Conservation (phyloP, 306 rosid species). For the Calophaca sinica region DNA sequence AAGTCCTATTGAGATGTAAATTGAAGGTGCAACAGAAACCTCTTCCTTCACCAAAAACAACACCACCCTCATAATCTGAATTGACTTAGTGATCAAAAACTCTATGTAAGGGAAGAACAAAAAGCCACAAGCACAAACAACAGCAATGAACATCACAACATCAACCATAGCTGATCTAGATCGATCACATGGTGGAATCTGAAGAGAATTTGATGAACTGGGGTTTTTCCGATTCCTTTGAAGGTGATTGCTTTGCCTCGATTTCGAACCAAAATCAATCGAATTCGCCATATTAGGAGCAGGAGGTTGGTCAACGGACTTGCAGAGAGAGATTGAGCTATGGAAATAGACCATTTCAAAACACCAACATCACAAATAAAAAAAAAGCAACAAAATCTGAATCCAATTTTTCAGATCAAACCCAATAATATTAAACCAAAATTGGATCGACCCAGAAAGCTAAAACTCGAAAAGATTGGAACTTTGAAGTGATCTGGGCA, state of each 20-base stretch:
- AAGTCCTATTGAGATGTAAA: slow-evolving; percentile 71
- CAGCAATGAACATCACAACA: slow-evolving; percentile 74
- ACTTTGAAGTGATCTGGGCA: slow-evolving; percentile 40
- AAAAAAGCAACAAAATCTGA: background rate
- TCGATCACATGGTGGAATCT: slow-evolving; percentile 68
- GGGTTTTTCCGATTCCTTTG: slow-evolving; percentile 56
- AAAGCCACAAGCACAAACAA: slow-evolving; percentile 68
- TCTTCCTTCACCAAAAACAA: slow-evolving; percentile 70
- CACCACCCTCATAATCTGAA: slow-evolving; percentile 47
- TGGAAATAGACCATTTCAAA: slow-evolving; percentile 95
- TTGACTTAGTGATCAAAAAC: slow-evolving; percentile 49
- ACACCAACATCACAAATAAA: background rate
- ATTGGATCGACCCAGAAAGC: slow-evolving; percentile 59
- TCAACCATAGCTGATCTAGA: slow-evolving; percentile 83
- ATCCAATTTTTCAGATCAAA: slow-evolving; percentile 51
- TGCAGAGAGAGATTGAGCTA: slow-evolving; percentile 93
- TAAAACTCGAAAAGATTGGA: slow-evolving; percentile 22
- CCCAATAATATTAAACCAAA: slow-evolving; percentile 42
- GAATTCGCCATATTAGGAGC: slow-evolving; percentile 64
- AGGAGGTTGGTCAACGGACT: slow-evolving; percentile 76
- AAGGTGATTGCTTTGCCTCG: slow-evolving; percentile 49
- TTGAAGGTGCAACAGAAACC: slow-evolving; percentile 68
- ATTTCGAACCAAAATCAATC: slow-evolving; percentile 59
- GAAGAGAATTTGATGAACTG: slow-evolving; percentile 59
- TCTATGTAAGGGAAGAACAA: slow-evolving; percentile 72